Conservation (phyloP, 169 alveolate genomes). For the Nephromyces sp. region DNA sequence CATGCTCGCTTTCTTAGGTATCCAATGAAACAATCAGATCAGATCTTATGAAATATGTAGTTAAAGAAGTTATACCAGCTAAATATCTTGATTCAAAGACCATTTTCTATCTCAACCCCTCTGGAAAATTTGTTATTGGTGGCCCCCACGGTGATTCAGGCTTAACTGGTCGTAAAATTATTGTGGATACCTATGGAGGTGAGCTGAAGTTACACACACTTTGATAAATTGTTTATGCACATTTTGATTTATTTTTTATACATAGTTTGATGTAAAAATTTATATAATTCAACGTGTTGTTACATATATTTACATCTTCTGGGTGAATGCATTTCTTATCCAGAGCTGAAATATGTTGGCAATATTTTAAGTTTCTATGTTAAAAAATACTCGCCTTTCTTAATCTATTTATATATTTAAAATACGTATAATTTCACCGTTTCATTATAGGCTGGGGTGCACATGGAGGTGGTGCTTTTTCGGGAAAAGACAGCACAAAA, state of each 20-base stretch:
- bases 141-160: slow-evolving; percentile 99
- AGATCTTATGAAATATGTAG: slow-evolving; percentile 81
- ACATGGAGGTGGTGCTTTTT: slow-evolving; percentile 99
- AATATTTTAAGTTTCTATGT: too few species aligned
- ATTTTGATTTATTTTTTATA: too few species aligned
- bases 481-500: slow-evolving; percentile 98
- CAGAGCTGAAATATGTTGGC: too few species aligned
- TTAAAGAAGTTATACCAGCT: slow-evolving; percentile 84
- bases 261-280: too few species aligned
- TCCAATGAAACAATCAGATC: not conserved
- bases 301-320: too few species aligned
- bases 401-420: too few species aligned
- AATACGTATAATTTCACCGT: too few species aligned
- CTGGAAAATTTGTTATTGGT: slow-evolving; percentile 92
- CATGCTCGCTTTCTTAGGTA: not conserved
- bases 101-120: slow-evolving; percentile 87
- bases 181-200: slow-evolving; percentile 97
- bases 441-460: slow-evolving; percentile 87
- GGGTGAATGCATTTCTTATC: too few species aligned
- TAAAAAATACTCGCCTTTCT: too few species aligned
- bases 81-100: slow-evolving; percentile 85
- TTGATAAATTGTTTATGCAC: not conserved
- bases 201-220: slow-evolving; percentile 69
- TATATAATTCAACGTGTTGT: too few species aligned
- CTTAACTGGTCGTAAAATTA: slow-evolving; percentile 82